These are phyloP conservation scores for Yamadazyma kanchanaburiensis DNA, from an alignment of 1,139 yeast species.

Conservation along the genomic window DNA sequence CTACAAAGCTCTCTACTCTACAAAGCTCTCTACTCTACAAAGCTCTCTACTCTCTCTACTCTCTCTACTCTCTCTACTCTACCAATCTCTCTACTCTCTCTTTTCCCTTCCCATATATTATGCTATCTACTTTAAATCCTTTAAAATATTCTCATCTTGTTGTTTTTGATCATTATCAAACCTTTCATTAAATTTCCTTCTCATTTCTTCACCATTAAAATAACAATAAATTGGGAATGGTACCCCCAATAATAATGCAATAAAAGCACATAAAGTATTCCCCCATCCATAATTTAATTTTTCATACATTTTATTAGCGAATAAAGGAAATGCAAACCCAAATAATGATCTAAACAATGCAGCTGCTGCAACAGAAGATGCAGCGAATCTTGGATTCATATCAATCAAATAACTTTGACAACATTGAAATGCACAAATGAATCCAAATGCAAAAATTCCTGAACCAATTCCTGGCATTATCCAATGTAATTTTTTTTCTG, in stretches of 20 bases:
- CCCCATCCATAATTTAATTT: conserved; percentile 45
- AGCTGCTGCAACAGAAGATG: conserved; percentile 46
- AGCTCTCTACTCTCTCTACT: too few species aligned
- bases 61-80: neutral
- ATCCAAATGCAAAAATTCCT: conserved; percentile 41
- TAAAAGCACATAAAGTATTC: conserved; percentile 41
- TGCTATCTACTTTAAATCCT: conserved; percentile 16
- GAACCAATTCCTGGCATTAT: conserved; percentile 46
- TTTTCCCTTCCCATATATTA: neutral
- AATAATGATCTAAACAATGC: conserved; percentile 44
- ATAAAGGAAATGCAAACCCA: conserved; percentile 43
- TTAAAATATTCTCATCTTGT: conserved; percentile 32
- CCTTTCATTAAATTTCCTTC: conserved; percentile 33
- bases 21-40: too few species aligned
- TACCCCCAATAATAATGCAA: conserved; percentile 37
- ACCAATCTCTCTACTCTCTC: neutral
- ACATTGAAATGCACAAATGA: conserved; percentile 43
- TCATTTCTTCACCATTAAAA: conserved; percentile 36
- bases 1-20: too few species aligned
- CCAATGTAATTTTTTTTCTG: conserved; percentile 40
- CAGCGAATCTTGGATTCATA: conserved; percentile 43
- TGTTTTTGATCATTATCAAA: conserved; percentile 30
- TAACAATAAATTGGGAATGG: conserved; percentile 45
- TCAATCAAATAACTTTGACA: conserved; percentile 44
- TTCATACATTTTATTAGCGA: conserved; percentile 39